A percentile compares a stretch with the other conserved stretches of the same genome.
Evolutionary conservation across 768 basidiomycete genomes (phyloP).

Genomic region (Tulasnella sp.): DNA sequence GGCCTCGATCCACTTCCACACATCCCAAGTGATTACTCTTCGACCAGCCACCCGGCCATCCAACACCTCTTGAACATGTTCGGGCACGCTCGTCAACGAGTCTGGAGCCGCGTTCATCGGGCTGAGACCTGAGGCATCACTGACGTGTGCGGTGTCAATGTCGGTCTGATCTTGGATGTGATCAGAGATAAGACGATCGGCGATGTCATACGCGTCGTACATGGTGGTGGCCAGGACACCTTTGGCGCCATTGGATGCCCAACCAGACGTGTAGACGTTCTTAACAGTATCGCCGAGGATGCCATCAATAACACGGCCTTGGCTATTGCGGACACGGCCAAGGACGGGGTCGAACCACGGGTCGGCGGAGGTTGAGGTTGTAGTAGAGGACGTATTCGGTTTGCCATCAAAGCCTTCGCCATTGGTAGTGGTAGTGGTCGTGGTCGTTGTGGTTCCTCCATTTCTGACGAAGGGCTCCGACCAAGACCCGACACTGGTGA

Average conservation of each 20-base stretch:
- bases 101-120: constrained; percentile 26
- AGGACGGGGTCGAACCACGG: constrained; percentile 50
- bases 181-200: constrained; percentile 60
- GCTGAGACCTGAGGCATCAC: constrained; percentile 21
- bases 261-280: constrained; percentile 84
- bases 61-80: constrained; percentile 37
- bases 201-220: constrained; percentile 79
- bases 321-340: constrained; percentile 44
- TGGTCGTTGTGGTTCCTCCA: constrained; percentile 17
- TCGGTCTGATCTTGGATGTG: constrained; percentile 24
- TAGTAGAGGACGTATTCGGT: constrained; percentile 27
- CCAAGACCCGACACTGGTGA: constrained; percentile 82
- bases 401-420: constrained; percentile 15
- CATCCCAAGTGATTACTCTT: constrained; percentile 48
- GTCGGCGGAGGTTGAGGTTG: constrained; percentile 19
- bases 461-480: constrained; percentile 40
- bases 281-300: constrained; percentile 30
- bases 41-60: constrained; percentile 24
- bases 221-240: constrained; percentile 90
- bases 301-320: constrained; percentile 37
- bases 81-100: constrained; percentile 37
- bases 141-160: neutral
- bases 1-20: constrained; percentile 65
- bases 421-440: neutral
- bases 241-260: constrained; percentile 84